Conservation (phyloP, 2,329 filamentous ascomycete genomes). For the Xylaria sp. region DNA sequence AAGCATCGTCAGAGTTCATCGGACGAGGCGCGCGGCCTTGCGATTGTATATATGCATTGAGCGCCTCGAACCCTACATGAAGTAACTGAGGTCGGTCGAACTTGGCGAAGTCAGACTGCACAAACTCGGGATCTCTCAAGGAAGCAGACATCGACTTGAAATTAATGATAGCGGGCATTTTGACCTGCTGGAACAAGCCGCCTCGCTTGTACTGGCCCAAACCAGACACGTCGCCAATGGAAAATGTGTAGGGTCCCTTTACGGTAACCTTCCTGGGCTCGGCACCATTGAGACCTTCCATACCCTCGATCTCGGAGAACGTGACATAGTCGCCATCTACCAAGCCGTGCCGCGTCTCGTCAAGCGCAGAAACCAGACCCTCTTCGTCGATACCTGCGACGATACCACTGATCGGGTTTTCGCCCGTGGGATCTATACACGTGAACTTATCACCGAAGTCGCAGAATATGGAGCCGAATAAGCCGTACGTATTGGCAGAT, state of each 20-base stretch:
- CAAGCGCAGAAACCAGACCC: slow-evolving; percentile 89
- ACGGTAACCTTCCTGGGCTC: slow-evolving; percentile 92
- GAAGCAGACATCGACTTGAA: slow-evolving; percentile 85
- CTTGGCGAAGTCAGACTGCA: slow-evolving; percentile 97
- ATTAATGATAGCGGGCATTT: slow-evolving; percentile 94
- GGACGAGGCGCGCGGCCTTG: slow-evolving; percentile 83
- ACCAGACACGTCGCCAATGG: slow-evolving; percentile 90
- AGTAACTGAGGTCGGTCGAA: slow-evolving; percentile 94
- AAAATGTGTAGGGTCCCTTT: slow-evolving; percentile 97
- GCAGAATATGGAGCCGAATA: slow-evolving; percentile 96
- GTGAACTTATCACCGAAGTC: slow-evolving; percentile 97
- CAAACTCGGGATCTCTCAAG: slow-evolving; percentile 85
- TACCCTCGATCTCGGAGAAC: slow-evolving; percentile 91
- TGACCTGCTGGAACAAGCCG: slow-evolving; percentile 93
- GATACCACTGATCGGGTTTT: slow-evolving; percentile 87
- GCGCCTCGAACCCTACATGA: slow-evolving; percentile 90
- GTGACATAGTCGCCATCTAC: slow-evolving; percentile 97
- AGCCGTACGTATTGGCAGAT: slow-evolving; percentile 87
- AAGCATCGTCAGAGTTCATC: slow-evolving; percentile 85
- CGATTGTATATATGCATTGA: slow-evolving; percentile 83
- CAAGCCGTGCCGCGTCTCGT: slow-evolving; percentile 93
- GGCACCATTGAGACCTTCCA: slow-evolving; percentile 86
- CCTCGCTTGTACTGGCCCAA: slow-evolving; percentile 89
- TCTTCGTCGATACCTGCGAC: slow-evolving; percentile 90
- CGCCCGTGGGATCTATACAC: slow-evolving; percentile 88